These are phyloP conservation scores for Arabis alpina DNA, from an alignment of 345 rosid species.

Conservation along the genomic window DNA sequence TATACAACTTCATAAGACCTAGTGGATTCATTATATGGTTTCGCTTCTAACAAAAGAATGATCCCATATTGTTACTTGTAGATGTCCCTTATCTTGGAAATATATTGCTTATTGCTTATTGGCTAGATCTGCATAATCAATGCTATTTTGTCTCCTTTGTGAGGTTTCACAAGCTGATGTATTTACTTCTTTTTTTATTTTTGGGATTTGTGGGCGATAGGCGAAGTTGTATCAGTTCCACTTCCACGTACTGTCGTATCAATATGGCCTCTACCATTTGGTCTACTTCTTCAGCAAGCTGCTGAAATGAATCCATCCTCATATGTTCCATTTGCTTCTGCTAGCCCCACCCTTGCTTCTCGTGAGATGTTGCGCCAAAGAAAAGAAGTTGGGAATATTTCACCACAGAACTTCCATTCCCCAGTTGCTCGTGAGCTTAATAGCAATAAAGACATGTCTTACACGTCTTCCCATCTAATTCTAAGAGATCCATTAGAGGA, in stretches of 20 bases:
- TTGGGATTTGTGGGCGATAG: conserved; percentile 49
- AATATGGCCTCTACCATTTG: conserved; percentile 93
- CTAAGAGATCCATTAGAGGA: conserved; percentile 82
- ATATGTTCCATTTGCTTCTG: conserved; percentile 50
- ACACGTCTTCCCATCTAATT: conserved; percentile 75
- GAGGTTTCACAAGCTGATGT: conserved; percentile 20
- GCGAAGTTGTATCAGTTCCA: conserved; percentile 78
- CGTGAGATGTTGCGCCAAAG: conserved; percentile 59
- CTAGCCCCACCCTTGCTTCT: conserved; percentile 60
- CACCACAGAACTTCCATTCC: conserved; percentile 50
- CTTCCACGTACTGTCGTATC: conserved; percentile 70
- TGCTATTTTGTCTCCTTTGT: conserved; percentile 19
- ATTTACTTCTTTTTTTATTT: conserved; percentile 2
- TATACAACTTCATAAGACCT: not conserved
- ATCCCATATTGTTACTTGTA: too few species aligned
- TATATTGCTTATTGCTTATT: not conserved
- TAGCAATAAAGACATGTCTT: conserved; percentile 53
- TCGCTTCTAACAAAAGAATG: not conserved
- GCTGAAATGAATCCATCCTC: conserved; percentile 54
- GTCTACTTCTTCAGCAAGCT: conserved; percentile 78
- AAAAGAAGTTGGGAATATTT: conserved; percentile 66
- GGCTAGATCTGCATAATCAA: conserved; percentile 24
- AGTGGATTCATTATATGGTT: conserved; percentile 4
- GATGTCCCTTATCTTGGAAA: not conserved
- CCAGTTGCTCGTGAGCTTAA: conserved; percentile 47